A percentile compares a stretch with the other conserved stretches of the same genome.
Conservation (phyloP, 495 filamentous ascomycete genomes). For the Ramalina intermedia region DNA sequence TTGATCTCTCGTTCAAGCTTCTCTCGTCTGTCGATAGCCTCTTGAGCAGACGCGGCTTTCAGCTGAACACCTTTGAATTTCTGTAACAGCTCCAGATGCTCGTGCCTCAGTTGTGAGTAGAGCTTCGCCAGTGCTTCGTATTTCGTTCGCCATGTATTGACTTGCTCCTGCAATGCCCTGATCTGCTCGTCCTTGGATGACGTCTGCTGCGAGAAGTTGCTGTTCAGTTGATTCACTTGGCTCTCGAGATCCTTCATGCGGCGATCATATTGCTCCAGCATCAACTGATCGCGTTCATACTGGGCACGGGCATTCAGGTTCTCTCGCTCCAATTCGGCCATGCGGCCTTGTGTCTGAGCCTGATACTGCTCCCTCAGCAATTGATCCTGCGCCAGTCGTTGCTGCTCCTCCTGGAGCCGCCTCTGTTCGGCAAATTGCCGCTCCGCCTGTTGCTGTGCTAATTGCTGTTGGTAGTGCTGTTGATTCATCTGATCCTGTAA, state of each 20-base stretch:
- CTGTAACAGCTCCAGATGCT: conserved; percentile 86
- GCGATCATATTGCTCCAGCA: conserved; percentile 92
- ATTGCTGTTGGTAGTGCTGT: conserved; percentile 64
- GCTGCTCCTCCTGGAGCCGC: conserved; percentile 72
- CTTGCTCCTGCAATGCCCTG: conserved; percentile 76
- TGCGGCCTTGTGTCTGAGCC: conserved; percentile 79
- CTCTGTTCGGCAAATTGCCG: conserved; percentile 93
- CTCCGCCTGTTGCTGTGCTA: conserved; percentile 69
- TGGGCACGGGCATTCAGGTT: conserved; percentile 89
- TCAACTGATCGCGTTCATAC: conserved; percentile 89
- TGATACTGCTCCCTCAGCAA: conserved; percentile 74
- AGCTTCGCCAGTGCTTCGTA: conserved; percentile 94
- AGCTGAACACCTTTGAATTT: conserved; percentile 93
- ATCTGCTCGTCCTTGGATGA: conserved; percentile 90
- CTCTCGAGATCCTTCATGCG: conserved; percentile 83
- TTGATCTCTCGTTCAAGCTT: conserved; percentile 95
- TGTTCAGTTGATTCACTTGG: conserved; percentile 69
- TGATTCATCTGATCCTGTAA: conserved; percentile 69
- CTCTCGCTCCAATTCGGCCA: conserved; percentile 88
- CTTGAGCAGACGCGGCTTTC: conserved; percentile 90
- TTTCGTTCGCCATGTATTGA: conserved; percentile 92
- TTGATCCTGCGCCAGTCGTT: conserved; percentile 79
- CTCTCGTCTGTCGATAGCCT: conserved; percentile 88
- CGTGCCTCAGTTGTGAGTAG: conserved; percentile 87
- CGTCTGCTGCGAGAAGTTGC: conserved; percentile 72